Conservation (phyloP, 371 early-diverging fungal species). For the Circinella umbellata region DNA sequence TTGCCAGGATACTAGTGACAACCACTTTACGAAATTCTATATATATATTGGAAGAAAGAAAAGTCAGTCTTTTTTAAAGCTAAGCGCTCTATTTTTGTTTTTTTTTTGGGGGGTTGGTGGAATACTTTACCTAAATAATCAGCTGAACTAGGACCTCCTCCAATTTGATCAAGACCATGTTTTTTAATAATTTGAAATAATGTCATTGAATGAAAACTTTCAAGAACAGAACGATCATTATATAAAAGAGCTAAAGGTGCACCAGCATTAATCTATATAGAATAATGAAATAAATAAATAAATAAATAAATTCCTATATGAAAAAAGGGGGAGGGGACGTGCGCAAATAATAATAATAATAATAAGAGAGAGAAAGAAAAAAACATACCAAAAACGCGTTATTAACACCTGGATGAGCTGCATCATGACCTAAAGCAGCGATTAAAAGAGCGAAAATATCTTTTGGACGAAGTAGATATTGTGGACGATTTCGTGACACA, state of each 20-base stretch:
- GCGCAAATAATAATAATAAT: too few species aligned
- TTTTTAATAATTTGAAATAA: conserved; percentile 83
- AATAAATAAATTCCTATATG: neutral
- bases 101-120: neutral
- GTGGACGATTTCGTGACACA: conserved; percentile 5
- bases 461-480: conserved; percentile 58
- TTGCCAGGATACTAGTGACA: conserved; percentile 74
- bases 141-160: conserved; percentile 25
- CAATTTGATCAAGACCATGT: conserved; percentile 54
- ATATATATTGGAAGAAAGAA: neutral
- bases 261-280: conserved; percentile 62
- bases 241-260: conserved; percentile 87
- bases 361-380: neutral
- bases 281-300: neutral
- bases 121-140: conserved; percentile 36
- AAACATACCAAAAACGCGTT: conserved; percentile 72
- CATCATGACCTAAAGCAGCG: conserved; percentile 85
- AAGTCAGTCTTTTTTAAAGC: neutral
- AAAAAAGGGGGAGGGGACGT: neutral
- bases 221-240: conserved; percentile 91
- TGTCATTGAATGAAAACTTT: conserved; percentile 90
- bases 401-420: conserved; percentile 86
- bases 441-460: conserved; percentile 78
- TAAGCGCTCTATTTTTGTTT: too few species aligned
- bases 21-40: conserved; percentile 71